Base-by-base conservation (phyloP, 2,329 filamentous ascomycete genomes). In the Zasmidium angulare region DNA sequence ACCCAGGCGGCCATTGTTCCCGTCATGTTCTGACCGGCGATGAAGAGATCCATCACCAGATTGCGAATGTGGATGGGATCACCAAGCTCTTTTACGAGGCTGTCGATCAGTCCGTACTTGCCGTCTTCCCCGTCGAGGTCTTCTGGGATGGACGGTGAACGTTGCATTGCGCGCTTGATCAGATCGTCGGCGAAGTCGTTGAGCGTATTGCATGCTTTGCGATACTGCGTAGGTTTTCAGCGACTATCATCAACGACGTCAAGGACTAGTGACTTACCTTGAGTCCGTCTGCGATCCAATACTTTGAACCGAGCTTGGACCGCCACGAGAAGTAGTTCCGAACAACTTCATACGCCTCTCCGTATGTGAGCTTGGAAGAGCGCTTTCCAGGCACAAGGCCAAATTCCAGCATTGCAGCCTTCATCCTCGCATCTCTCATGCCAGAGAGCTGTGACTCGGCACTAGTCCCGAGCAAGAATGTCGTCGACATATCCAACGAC, bases 11-110 rank as follows among this genome's bases (percentile, higher is more conserved):
- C 69, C 10, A 81, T 75, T 50, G 76, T 77, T 0, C 82, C 83
- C 0, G 82, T 85, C 0, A 84, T 86, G 63, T 86, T 84, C 17
- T 84, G 76, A 1, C 83, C 84, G 0, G 82, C 84, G 0, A 85
- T 64, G 49, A 79, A 66, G 19, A 80, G 72, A 60, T 79, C 79
- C 65, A 79, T 72, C 7, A 79, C 68, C 55, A 79, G 74, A 49
- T 76, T 72, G 2, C 76, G 70, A 10, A 80, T 69, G 20, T 72
- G 60, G 57, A 71, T 69, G 47, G 73, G 75, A 59, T 80, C 76
- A 1, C 66, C 71, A 1, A 77, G 77, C 60, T 77, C 71, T 56
- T 73, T 74, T 2, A 75, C 77, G 1, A 79, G 70, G 50, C 75
- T 75, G 52, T 77, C 72, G 31, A 79, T 74, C 63, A 80, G 79